Evolutionary conservation across 116 monocot species (phyloP), one percentile per base, ranked within the genome.

Genomic region (Iris pallida): DNA sequence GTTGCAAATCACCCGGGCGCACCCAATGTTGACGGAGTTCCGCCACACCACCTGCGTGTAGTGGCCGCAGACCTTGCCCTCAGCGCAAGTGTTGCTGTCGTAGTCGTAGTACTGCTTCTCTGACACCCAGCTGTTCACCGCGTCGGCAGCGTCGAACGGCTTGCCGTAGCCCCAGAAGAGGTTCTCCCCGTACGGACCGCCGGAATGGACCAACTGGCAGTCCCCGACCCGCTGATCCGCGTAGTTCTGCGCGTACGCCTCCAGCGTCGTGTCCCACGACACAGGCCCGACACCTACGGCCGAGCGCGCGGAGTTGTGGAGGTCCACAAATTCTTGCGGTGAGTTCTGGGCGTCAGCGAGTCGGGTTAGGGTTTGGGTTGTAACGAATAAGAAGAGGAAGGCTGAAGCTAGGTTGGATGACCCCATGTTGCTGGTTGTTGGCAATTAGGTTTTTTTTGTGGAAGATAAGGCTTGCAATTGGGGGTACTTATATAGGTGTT

Each of bases 171-270:
- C 79, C 55, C 54, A 45, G 62, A 79, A 79, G n/a, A 79, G 19
- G 68, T 79, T 79, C 73, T 79, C 79, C 0, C 79, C 79, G 40
- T 73, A 73, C 6, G 60, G 73, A 6, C 56, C 73, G 9, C 46
- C 45, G 2, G 79, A 79, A 61, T 79, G 79, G 53, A 62, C 46
- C 16, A 79, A 10, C 42, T 45, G 8, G 79, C 79, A 79, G 45
- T 53, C 62, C 5, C 52, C 47, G 64, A 19, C 8, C 6, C 64
- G 42, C 9, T 64, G 15, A 45, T 64, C 46, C 11, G 52, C 73
- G 54, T 53, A 73, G 49, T 66, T 30, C 18, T 53, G 52, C 2
- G 66, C 66, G 49, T 67, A 67, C 0, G 15, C 47, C 0, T 15
- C 66, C 4, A 67, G 51, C 6, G 51, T 67, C 18, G 6, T 5